phyloP scores from a whole-genome alignment of 2,329 filamentous ascomycete genomes.

The Pseudocercospora macadamiae region DNA sequence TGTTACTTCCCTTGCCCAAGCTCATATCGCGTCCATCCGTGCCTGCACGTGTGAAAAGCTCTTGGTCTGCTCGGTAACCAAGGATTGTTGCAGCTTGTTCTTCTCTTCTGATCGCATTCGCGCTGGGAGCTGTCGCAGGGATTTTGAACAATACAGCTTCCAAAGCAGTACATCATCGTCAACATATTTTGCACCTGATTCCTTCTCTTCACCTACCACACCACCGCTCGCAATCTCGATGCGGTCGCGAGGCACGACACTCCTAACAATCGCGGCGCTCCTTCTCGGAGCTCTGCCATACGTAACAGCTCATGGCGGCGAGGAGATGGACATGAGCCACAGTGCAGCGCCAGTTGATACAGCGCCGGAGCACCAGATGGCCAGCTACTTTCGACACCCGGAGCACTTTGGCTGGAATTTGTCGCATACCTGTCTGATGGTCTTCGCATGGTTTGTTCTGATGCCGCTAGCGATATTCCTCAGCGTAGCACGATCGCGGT shows the following conservation, averaged over 20 bases:
- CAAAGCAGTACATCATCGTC: not conserved
- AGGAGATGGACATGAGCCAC: constrained; percentile 33
- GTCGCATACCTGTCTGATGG: constrained; percentile 72
- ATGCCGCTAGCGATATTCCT: constrained; percentile 83
- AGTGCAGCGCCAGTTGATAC: constrained; percentile 20
- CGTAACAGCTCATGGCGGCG: constrained; percentile 46
- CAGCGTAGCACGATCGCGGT: constrained; percentile 76
- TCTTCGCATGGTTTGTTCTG: constrained; percentile 70
- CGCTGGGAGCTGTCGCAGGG: not conserved
- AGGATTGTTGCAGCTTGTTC: too few species aligned
- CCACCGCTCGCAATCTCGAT: too few species aligned
- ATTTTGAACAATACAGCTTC: not conserved
- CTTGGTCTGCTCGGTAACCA: not conserved
- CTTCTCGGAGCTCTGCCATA: constrained; percentile 45
- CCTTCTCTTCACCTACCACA: not conserved
- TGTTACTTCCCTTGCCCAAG: not conserved
- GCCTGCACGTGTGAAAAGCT: constrained; percentile 3
- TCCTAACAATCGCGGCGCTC: constrained; percentile 37
- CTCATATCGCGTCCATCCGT: not conserved
- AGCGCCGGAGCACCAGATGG: constrained; percentile 19
- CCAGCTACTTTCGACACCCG: constrained; percentile 62
- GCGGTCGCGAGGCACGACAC: constrained; percentile 12
- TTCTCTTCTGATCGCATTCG: too few species aligned
- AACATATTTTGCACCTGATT: not conserved
- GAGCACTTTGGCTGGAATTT: constrained; percentile 61